Conservation (phyloP, 805 yeast species). For the Starmerella asiatica region DNA sequence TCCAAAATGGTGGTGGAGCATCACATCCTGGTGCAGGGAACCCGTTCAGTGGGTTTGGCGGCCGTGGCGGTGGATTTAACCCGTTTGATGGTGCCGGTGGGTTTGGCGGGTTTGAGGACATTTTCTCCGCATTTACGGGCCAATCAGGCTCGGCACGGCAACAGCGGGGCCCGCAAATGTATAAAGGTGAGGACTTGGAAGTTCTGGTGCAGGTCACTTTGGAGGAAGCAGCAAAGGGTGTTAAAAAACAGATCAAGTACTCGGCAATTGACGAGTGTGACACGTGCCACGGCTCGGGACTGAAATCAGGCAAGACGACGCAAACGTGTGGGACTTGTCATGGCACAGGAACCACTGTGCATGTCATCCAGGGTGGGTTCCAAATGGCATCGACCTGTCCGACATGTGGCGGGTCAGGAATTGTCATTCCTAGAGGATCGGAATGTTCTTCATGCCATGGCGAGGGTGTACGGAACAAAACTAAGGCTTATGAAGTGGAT, state of each 20-base stretch:
- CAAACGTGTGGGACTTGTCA: constrained; percentile 76
- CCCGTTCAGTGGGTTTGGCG: constrained; percentile 30
- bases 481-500: constrained; percentile 63
- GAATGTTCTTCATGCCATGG: constrained; percentile 77
- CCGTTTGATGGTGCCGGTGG: constrained; percentile 29
- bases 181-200: constrained; percentile 80
- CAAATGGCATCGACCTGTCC: constrained; percentile 92
- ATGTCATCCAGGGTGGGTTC: constrained; percentile 79
- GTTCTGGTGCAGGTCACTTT: constrained; percentile 59
- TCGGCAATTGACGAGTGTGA: constrained; percentile 62
- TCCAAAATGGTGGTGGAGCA: constrained; percentile 41
- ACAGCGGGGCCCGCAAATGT: constrained; percentile 46
- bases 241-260: constrained; percentile 50
- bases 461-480: constrained; percentile 60
- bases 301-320: constrained; percentile 61
- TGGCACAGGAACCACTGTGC: constrained; percentile 86
- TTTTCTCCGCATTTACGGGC: constrained; percentile 42
- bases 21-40: constrained; percentile 37
- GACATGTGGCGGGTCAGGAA: constrained; percentile 82
- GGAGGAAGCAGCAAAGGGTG: constrained; percentile 80
- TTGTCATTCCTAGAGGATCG: constrained; percentile 49
- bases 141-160: constrained; percentile 27
- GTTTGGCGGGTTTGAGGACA: constrained; percentile 43
- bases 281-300: constrained; percentile 74
- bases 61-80: constrained; percentile 29